Base-by-base conservation (phyloP, 352 stramenopile genomes). In the Phytopythium cucurbitacearum region DNA sequence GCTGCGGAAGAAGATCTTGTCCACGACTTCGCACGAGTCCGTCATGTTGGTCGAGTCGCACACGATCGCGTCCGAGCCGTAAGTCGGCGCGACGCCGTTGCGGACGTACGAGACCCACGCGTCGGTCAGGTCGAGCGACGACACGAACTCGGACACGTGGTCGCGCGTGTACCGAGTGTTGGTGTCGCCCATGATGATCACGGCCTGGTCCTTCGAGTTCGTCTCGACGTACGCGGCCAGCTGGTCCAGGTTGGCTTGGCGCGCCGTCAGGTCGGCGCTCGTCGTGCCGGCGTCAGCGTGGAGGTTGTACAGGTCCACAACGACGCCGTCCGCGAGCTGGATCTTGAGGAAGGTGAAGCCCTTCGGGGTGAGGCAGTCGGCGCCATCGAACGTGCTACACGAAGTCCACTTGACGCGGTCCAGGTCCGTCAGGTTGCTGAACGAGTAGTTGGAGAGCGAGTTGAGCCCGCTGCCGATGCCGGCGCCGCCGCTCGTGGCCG, bases 1-100 rank as follows among this genome's bases (percentile, higher is more conserved):
- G 48, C 73, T 61, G 15, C 73, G 73, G 59, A 69, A 84, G 53
- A 84, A 63, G 59, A 84, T 78, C 64, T 84, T 84, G 67, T 80
- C 73, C 11, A 84, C 73, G 48, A 80, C 69, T 38, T 84, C 73
- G 43, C 73, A 84, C 40, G 62, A 51, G 48, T 78, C 65, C 12
- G 61, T 69, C 44, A 73, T 69, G 40, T 64, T 67, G 4, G 51
- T 59, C 3, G 59, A 54, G 7, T 68, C 62, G 28, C 73, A 83
- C 45, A 60, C 56, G 13, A 83, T 51, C n/a, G 73, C 69, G 7
- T 66, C 57, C 0, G 64, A 63, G 9, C 69, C 73, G 13, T 70
- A 58, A 1, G 65, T 53, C 0, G 73, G 73, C 4, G 59, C 39
- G 4, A 56, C 39, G 5, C 67, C 69, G 11, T 69, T 75, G 47